Percentiles rank a stretch among this genome's conserved stretches.
These are phyloP conservation scores for Pseudofabraea citricarpa DNA, from an alignment of 2,329 filamentous ascomycete genomes.

Conservation along the genomic window DNA sequence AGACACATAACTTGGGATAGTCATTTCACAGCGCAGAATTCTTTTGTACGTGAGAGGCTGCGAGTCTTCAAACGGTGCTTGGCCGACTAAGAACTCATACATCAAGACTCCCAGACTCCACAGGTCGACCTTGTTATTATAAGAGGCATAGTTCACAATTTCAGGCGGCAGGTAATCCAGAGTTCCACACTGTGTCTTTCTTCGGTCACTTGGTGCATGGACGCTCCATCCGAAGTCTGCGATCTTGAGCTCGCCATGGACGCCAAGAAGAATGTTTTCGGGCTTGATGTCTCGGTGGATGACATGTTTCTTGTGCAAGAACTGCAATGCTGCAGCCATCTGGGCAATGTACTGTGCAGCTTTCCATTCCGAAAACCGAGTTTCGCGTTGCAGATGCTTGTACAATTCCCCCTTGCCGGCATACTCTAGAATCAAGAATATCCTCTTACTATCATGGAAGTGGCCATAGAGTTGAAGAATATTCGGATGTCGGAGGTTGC, in stretches of 20 bases:
- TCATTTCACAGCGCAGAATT: constrained; percentile 88
- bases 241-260: constrained; percentile 97
- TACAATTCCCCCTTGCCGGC: constrained; percentile 69
- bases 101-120: constrained; percentile 94
- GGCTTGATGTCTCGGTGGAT: constrained; percentile 98
- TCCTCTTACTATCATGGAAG: constrained; percentile 69
- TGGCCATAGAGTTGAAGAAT: constrained; percentile 67
- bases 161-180: constrained; percentile 96
- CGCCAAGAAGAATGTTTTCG: constrained; percentile 92
- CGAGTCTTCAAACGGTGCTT: constrained; percentile 95
- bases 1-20: constrained; percentile 84
- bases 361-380: constrained; percentile 66
- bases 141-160: constrained; percentile 93
- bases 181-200: constrained; percentile 95
- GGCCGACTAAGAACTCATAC: constrained; percentile 93
- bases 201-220: constrained; percentile 89
- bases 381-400: constrained; percentile 65
- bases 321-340: constrained; percentile 77
- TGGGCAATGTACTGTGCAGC: constrained; percentile 70
- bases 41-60: constrained; percentile 89
- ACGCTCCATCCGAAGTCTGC: constrained; percentile 99
- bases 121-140: constrained; percentile 91
- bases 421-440: constrained; percentile 70
- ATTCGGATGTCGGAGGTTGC: constrained; percentile 67
- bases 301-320: constrained; percentile 93